Conservation (phyloP, 1,284 basidiomycete species). For the Sporisorium exsertum region DNA sequence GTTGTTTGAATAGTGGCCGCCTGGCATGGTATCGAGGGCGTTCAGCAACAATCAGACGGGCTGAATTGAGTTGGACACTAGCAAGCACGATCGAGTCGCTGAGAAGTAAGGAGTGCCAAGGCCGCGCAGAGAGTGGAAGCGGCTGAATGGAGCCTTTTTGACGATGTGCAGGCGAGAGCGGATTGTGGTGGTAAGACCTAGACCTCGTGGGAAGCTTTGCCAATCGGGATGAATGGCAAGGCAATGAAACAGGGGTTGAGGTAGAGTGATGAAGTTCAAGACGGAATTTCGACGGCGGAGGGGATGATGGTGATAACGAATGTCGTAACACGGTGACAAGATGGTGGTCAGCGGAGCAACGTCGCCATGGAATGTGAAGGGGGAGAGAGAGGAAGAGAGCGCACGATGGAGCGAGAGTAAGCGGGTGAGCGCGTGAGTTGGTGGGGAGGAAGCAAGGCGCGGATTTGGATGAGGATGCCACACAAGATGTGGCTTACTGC, state of each 20-base stretch:
- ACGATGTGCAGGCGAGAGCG: background rate
- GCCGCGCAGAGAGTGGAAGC: background rate
- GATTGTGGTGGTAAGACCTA: background rate
- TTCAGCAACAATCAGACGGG: background rate
- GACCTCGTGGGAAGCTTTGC: conserved; percentile 4
- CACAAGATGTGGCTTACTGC: conserved; percentile 12
- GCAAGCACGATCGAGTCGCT: background rate
- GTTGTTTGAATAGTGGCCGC: conserved; percentile 18
- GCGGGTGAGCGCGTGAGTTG: background rate
- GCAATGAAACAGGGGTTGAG: background rate
- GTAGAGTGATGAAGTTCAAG: no score
- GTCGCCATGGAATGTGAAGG: conserved; percentile 16
- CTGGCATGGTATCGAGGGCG: conserved; percentile 19
- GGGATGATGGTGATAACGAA: background rate
- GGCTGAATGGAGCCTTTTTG: conserved; percentile 47
- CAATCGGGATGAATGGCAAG: conserved; percentile 7
- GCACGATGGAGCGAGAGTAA: background rate
- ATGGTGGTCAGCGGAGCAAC: conserved; percentile 25
- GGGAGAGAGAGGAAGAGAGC: background rate
- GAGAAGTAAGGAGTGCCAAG: background rate
- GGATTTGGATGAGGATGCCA: background rate
- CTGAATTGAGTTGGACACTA: background rate
- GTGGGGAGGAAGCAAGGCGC: conserved; percentile 5
- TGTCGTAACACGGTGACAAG: conserved; percentile 14
- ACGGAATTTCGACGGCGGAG: background rate